Base-by-base conservation (phyloP, 768 basidiomycete species). In the Phaffia australis region DNA sequence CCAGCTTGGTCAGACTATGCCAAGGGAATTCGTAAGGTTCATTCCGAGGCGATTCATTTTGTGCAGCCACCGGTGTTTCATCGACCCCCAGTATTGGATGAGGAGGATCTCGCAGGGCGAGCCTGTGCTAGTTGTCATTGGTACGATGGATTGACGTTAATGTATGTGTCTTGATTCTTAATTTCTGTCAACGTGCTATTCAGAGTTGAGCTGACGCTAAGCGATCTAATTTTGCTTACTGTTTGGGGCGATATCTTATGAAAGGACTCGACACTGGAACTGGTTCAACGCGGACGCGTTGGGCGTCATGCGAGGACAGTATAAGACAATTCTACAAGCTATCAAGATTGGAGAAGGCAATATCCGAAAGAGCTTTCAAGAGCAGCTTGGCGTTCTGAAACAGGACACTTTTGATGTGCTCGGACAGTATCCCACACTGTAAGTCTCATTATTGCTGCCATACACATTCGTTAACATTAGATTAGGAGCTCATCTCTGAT, bases 291-390 rank as follows among this genome's bases (percentile, higher is more conserved):
- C 90, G 1, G 92, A 98, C 76, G 91, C 93, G 1, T 78, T 99
- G 0, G 95, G 94, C 1, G 74, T 98, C n/a, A 76, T 99, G 46
- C 80, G 94, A 23, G 89, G 90, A 4, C 74, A 74, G 48, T 76
- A 74, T 63, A 73, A 70, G 70, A 81, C 79, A 60, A 79, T 83
- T 1, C 69, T 89, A 9, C 83, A 85, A 58, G 88, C 88, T 1
- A 83, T 89, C 57, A 85, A 84, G 73, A 78, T 97, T 49, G 94
- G 94, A n/a, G 85, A 89, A 71, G 67, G 75, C 0, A 86, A 87
- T 0, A 95, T 99, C 68, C 83, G 93, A 8, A 83, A 82, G 64
- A 86, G 84, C 23, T 72, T 99, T 0, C 86, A 87, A 69, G 84
- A 86, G 66, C 93, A 99, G 75, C 80, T 99, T 25, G 85, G 81